Evolutionary conservation across 768 basidiomycete genomes (phyloP), one percentile per base, ranked within the genome.

Genomic region (Lentinula guzmanii): DNA sequence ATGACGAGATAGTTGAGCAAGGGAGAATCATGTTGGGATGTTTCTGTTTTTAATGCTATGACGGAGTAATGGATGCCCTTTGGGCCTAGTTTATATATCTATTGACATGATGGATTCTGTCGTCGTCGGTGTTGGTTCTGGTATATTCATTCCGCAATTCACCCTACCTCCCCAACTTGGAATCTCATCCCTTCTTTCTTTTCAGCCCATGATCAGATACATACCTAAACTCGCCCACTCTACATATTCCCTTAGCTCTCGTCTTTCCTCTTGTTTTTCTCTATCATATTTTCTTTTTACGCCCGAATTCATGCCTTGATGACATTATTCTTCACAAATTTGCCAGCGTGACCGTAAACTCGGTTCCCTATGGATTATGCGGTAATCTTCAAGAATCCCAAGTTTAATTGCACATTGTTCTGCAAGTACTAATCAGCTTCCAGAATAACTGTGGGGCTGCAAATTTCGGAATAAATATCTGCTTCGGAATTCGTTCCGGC

Each of bases 1-100:
- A 42, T 56, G 55, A 43, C 24, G 35, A 54, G 34, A 21, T 24
- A 2, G n/a, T 52, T 33, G 51, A 34, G 53, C 53, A 54, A 42
- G 28, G 24, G 37, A 13, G 13, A 11, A 31, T 24, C 13, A 28
- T 41, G 4, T 13, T 28, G 37, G 34, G n/a, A 35, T 43, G n/a
- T 7, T 56, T 56, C 39, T 55, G 18, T 55, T 56, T 48, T 48
- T 48, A 48, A 56, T 56, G 55, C 41, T 56, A 56, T 43, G 55
- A 41, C 24, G 55, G 55, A 56, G 55, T 56, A 56, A 56, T 56
- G 55, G 55, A 45, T 21, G 55, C 55, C 55, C 39, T 28, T 1
- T 56, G 39, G 35, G 55, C 55, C 13, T 56, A 56, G 55, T 56
- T 42, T 56, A 48, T 48, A 48, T 48, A 24, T 39, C 7, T 48